Conservation (phyloP, 2,329 filamentous ascomycete species). For the Rhytidhysteron rufulum region DNA sequence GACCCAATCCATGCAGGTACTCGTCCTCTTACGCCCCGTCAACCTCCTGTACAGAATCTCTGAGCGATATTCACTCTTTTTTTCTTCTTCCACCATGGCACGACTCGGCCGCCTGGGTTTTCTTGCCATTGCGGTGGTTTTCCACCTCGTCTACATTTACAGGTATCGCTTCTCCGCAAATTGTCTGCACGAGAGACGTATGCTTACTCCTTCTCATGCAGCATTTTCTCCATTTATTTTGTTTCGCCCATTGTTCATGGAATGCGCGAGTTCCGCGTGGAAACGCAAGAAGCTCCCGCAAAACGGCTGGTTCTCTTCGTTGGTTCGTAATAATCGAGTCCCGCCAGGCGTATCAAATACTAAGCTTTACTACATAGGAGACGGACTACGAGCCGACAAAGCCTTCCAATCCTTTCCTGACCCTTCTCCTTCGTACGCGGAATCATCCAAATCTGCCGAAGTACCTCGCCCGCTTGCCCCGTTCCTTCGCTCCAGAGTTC, state of each 20-base stretch:
- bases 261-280: conserved; percentile 77
- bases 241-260: conserved; percentile 95
- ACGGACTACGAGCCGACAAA: conserved; percentile 95
- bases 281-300: conserved; percentile 72
- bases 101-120: conserved; percentile 73
- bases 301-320: conserved; percentile 91
- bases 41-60: conserved; percentile 15
- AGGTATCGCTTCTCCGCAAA: conserved; percentile 9
- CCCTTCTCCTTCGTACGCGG: conserved; percentile 62
- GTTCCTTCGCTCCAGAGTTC: conserved; percentile 82
- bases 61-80: conserved; percentile 23
- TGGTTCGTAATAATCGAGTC: conserved; percentile 48
- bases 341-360: not conserved
- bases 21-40: conserved; percentile 5
- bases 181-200: not conserved
- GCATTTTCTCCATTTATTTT: conserved; percentile 98
- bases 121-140: conserved; percentile 80
- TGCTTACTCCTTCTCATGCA: conserved; percentile 40
- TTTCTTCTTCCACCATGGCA: conserved; percentile 38
- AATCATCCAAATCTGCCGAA: conserved; percentile 57
- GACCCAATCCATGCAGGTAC: conserved; percentile 21
- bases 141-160: conserved; percentile 89
- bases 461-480: conserved; percentile 78
- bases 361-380: conserved; percentile 49
- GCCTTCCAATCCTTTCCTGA: conserved; percentile 92